These are phyloP conservation scores for Ophiostoma tasmaniense DNA, from an alignment of 2,329 filamentous ascomycete genomes.

Conservation along the genomic window DNA sequence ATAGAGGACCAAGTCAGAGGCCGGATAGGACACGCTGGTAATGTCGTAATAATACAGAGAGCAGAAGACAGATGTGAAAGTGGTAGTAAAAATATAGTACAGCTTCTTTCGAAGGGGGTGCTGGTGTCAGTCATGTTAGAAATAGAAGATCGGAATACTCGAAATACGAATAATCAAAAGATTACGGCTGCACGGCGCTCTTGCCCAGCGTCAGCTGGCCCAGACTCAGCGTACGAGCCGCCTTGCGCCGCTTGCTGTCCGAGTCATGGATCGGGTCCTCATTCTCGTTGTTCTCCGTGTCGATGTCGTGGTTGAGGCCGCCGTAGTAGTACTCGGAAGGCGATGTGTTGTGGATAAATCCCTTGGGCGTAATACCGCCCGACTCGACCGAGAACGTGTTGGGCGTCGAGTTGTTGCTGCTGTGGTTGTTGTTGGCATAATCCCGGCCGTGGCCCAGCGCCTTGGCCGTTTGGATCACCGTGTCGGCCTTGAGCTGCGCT, in stretches of 20 bases:
- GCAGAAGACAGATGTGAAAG: not conserved
- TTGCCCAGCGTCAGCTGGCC: slow-evolving; percentile 44
- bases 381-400: slow-evolving; percentile 9
- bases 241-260: slow-evolving; percentile 37
- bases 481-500: slow-evolving; percentile 13
- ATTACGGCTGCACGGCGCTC: slow-evolving; percentile 14
- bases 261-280: slow-evolving; percentile 12
- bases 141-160: not conserved
- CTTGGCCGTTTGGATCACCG: slow-evolving; percentile 15
- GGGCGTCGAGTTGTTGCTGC: not conserved
- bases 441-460: slow-evolving; percentile 11
- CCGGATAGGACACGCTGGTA: slow-evolving; percentile 1
- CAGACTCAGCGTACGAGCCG: slow-evolving; percentile 56
- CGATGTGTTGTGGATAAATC: slow-evolving; percentile 25
- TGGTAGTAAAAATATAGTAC: slow-evolving; percentile 3
- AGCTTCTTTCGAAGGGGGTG: not conserved
- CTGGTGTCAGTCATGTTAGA: not conserved
- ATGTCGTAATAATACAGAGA: slow-evolving; percentile 2
- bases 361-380: slow-evolving; percentile 35
- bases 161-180: not conserved
- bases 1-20: not conserved
- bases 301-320: slow-evolving; percentile 19
- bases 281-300: slow-evolving; percentile 26
- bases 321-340: slow-evolving; percentile 19
- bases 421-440: not conserved